Evolutionary conservation across 805 yeast genomes (phyloP).

Genomic region (Tetrapisispora namnaoensis): DNA sequence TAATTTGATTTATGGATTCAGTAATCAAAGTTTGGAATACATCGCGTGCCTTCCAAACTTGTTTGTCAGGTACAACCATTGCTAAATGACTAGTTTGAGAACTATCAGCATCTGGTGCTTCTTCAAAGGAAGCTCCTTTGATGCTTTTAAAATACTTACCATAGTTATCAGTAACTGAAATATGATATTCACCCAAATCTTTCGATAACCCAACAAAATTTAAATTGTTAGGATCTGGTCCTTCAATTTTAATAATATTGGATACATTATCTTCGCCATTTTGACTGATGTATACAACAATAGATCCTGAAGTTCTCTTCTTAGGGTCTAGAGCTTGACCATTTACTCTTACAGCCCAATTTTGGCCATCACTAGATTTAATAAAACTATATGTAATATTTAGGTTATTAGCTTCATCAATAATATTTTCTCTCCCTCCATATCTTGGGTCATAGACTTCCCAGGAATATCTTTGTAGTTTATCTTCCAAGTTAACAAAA

Average conservation of each 20-base stretch:
- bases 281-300: constrained; percentile 71
- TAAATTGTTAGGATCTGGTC: constrained; percentile 19
- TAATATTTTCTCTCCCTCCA: constrained; percentile 75
- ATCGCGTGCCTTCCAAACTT: constrained; percentile 71
- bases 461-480: constrained; percentile 74
- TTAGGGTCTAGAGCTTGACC: constrained; percentile 51
- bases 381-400: constrained; percentile 63
- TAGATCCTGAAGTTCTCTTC: constrained; percentile 44
- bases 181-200: constrained; percentile 56
- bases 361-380: constrained; percentile 56
- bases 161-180: constrained; percentile 52
- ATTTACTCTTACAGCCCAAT: constrained; percentile 71
- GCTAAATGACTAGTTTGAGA: constrained; percentile 54
- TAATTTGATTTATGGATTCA: constrained; percentile 50
- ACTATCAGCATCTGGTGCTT: constrained; percentile 42
- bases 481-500: constrained; percentile 62
- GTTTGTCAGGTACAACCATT: constrained; percentile 58
- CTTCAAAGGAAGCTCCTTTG: constrained; percentile 20
- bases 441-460: constrained; percentile 72
- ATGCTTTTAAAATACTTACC: constrained; percentile 21
- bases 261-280: constrained; percentile 45
- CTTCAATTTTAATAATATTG: constrained; percentile 10
- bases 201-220: constrained; percentile 43
- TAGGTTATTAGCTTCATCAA: constrained; percentile 55
- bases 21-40: constrained; percentile 59